Evolutionary conservation across 805 yeast species (phyloP), one percentile per base, ranked within the genome.

Genomic region (Priceomyces haplophilus): DNA sequence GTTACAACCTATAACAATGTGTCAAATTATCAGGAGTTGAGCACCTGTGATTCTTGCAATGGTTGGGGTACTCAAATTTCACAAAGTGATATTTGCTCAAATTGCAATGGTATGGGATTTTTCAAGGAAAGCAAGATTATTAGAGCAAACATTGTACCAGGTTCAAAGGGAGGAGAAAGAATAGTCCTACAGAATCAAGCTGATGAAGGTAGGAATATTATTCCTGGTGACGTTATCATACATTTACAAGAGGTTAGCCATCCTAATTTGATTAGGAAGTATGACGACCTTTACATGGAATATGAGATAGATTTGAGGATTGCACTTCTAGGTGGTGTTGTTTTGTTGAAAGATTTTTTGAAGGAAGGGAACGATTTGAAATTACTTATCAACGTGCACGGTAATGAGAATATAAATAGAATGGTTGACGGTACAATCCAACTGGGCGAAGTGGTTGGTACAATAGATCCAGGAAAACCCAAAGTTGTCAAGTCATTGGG

Each of bases 211-310:
- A 57, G 75, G 15, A 69, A 73, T 46, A 63, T 79, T 3, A 61
- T 75, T 3, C 85, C 89, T 0, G 90, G 90, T 2, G 87, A 84
- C 56, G 83, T 84, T 5, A 62, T 82, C 2, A 73, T 84, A 7
- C 77, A 75, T 1, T 57, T 84, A 18, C 68, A 69, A 30, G 74
- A 75, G 49, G 45, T 67, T 37, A 51, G 55, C 3, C 73, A 69
- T 48, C 58, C 61, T 7, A 51, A 47, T 15, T 71, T 76, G 42
- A 65, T 65, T 11, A 64, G 84, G 46, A 63, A 58, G 37, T 72
- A 61, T 27, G 56, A 72, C 29, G 78, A 79, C 50, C 58, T 81
- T 38, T 64, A 65, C 41, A 56, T 69, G 54, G 72, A 64, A 23
- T 64, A 66, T 31, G 66, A 71, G 36, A 67, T 81, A 24, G 80